Evolutionary conservation across 2,329 filamentous ascomycete genomes (phyloP).

Genomic region (Botrytis squamosa): DNA sequence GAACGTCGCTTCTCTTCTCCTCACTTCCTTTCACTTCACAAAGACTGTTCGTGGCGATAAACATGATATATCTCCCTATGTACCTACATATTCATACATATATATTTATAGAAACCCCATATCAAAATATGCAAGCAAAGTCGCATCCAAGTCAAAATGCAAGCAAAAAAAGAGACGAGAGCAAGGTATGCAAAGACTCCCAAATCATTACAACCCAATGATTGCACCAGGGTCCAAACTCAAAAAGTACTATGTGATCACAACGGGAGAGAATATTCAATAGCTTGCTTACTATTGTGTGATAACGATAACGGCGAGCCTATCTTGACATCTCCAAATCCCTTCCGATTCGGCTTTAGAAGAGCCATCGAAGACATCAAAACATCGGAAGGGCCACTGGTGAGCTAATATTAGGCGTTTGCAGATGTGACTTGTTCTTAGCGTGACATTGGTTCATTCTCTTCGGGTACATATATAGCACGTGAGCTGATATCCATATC

Average conservation of each 20-base stretch:
- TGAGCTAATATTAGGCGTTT: neutral
- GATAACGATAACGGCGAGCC: neutral
- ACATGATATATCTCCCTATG: neutral
- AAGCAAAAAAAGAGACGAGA: neutral
- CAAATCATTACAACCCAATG: neutral
- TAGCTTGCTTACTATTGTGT: neutral
- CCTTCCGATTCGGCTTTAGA: neutral
- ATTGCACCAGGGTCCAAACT: neutral
- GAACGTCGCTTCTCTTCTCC: neutral
- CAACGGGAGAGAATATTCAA: neutral
- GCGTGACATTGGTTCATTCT: neutral
- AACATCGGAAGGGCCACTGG: neutral
- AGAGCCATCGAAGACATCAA: neutral
- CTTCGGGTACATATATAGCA: neutral
- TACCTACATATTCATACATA: neutral
- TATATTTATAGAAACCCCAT: neutral
- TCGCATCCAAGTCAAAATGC: neutral
- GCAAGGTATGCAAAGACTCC: neutral
- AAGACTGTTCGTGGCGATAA: neutral
- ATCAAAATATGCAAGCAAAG: neutral
- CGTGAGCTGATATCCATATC: neutral
- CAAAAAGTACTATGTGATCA: neutral
- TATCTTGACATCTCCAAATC: neutral
- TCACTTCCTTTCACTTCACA: neutral
- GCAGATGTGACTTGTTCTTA: neutral